Evolutionary conservation across 306 rosid species (phyloP).

Genomic region (Elaeagnus macrophylla): DNA sequence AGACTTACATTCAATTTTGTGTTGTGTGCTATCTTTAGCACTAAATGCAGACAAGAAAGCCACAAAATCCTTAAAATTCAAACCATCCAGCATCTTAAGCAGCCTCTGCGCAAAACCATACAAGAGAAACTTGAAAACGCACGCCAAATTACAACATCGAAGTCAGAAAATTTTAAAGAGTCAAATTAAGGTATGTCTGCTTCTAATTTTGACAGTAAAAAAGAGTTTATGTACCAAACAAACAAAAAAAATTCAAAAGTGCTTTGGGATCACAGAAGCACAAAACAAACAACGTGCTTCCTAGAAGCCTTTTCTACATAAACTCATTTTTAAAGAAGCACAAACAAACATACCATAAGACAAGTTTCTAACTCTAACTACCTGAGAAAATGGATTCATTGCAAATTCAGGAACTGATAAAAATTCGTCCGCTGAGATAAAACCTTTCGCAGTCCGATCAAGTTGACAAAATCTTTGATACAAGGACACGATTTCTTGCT

Average conservation of each 20-base stretch:
- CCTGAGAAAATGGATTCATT: conserved; percentile 92
- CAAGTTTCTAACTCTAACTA: conserved; percentile 5
- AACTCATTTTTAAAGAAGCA: no score
- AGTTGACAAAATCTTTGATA: conserved; percentile 90
- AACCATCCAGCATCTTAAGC: conserved; percentile 80
- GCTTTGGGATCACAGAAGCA: neutral
- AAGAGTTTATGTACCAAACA: neutral
- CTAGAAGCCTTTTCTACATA: no score
- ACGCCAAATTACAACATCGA: no score
- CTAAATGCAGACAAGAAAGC: conserved; percentile 90
- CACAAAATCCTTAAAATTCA: conserved; percentile 81
- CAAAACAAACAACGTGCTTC: neutral
- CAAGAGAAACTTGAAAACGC: neutral
- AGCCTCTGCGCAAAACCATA: conserved; percentile 52
- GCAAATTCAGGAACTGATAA: conserved; percentile 90
- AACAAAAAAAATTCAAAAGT: neutral
- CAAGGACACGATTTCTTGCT: conserved; percentile 77
- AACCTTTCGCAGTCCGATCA: conserved; percentile 82
- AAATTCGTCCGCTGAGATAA: conserved; percentile 84
- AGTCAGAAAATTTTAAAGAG: no score
- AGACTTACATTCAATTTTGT: neutral
- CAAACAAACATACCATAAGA: no score
- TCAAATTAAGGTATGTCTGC: no score
- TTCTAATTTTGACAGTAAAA: no score
- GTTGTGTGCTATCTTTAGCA: conserved; percentile 4